These are phyloP conservation scores for Cicer yamashitae DNA, from an alignment of 306 rosid genomes.

Conservation along the genomic window DNA sequence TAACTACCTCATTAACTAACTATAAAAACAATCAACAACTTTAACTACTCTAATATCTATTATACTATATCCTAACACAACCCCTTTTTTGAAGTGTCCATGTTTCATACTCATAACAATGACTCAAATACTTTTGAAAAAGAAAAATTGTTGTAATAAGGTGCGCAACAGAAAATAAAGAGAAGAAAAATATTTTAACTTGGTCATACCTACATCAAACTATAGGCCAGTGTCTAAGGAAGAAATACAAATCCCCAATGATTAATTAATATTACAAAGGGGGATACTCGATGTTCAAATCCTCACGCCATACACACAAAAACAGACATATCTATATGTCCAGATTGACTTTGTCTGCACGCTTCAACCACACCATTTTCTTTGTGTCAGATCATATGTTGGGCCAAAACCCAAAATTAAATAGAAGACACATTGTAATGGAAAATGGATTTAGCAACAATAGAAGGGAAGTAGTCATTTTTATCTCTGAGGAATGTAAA, in stretches of 20 bases:
- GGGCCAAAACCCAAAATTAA: conserved; percentile 35
- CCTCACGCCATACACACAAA: conserved; percentile 19
- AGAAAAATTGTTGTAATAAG: neutral
- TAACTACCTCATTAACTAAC: too few species aligned
- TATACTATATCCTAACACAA: too few species aligned
- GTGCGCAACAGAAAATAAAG: conserved; percentile 9
- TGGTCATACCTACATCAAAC: neutral
- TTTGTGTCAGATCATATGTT: conserved; percentile 8
- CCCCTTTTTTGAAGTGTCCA: neutral
- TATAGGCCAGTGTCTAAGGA: conserved; percentile 14
- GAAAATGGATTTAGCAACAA: conserved; percentile 26
- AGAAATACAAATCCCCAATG: neutral
- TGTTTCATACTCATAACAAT: neutral
- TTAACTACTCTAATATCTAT: too few species aligned
- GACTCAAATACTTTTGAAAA: neutral
- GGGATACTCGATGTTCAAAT: conserved; percentile 23
- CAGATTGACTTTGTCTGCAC: conserved; percentile 8
- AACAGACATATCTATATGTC: conserved; percentile 21
- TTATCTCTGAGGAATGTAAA: neutral
- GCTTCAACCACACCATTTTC: conserved; percentile 33
- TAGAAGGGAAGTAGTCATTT: conserved; percentile 28
- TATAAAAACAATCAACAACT: too few species aligned
- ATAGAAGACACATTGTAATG: conserved; percentile 2
- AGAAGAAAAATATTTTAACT: conserved; percentile 32
- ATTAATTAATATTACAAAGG: conserved; percentile 30